Base-by-base conservation (phyloP, 805 yeast genomes). In the Torulaspora microellipsoides region DNA sequence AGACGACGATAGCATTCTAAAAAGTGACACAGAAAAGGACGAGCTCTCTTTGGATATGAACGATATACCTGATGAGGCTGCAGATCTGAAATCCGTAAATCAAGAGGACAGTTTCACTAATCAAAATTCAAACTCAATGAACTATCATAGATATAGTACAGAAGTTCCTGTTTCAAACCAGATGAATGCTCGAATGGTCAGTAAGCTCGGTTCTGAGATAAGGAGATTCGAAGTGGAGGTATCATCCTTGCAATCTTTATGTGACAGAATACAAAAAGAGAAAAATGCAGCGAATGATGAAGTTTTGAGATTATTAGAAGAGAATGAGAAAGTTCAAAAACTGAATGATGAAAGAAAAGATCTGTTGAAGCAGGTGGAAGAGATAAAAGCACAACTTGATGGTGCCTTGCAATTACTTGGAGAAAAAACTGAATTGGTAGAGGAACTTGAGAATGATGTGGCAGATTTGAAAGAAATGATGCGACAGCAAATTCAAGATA, bases 381-480 rank as follows among this genome's bases (percentile, higher is more conserved):
- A 65, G 17, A 47, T 79, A 35, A 71, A 69, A 13, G 56, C 62
- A 15, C 65, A 67, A 41, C 72, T 74, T 43, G 77, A 83, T 5
- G 75, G 85, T 38, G 65, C 89, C 36, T 48, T 62, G n/a, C 85
- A 80, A 53, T 59, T 85, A 45, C 70, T 91, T 12, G 96, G 96
- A 5, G 96, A 90, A 59, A 89, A 89, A 60, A 75, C 87, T 5
- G 99, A 95, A 60, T 74, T 71, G 49, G 91, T 86, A 4, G 85
- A 81, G 43, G 99, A 93, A 63, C 71, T 93, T 36, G 76, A 73
- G 51, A 95, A 95, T 7, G 99, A 93, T 58, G 91, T 93, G 13
- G 75, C 71, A 4, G 99, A 93, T 64, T 71, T 91, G 64, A 93
- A 93, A 65, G 95, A 86, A 36, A 70, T 93, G 70, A 76, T 88